These are phyloP conservation scores for Plantago rigida DNA, from an alignment of 305 asterid species.

Conservation along the genomic window DNA sequence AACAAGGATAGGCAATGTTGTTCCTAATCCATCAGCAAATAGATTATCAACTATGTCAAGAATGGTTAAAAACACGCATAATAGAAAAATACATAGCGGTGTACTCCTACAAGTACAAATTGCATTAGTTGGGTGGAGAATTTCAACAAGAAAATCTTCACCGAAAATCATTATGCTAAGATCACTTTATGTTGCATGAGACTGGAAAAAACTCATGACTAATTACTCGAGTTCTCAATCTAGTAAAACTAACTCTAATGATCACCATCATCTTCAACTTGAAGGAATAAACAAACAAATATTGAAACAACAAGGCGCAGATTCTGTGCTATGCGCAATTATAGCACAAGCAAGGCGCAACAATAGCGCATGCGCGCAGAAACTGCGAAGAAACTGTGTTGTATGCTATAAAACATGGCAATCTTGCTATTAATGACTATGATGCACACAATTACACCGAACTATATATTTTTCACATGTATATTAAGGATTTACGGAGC, in stretches of 20 bases:
- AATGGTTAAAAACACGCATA: too few relatives aligned
- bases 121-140: too few relatives aligned
- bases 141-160: too few relatives aligned
- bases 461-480: constrained; percentile 10
- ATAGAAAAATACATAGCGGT: too few relatives aligned
- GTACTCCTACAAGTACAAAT: too few relatives aligned
- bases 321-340: neutral
- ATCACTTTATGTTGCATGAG: neutral
- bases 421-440: constrained; percentile 5
- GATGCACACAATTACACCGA: constrained; percentile 10
- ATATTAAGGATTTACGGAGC: neutral
- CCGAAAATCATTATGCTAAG: too few relatives aligned
- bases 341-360: neutral
- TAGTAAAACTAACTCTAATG: neutral
- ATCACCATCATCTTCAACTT: neutral
- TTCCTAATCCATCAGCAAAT: too few relatives aligned
- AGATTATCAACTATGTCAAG: too few relatives aligned
- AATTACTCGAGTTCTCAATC: neutral
- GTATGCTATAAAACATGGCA: neutral
- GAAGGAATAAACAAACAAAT: neutral
- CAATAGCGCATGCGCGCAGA: neutral
- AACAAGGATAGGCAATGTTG: too few relatives aligned
- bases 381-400: neutral
- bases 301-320: too few relatives aligned
- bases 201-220: neutral